A percentile compares a stretch with the other conserved stretches of the same genome.
Conservation (phyloP, 768 basidiomycete genomes). For the Pulveroboletus frians region DNA sequence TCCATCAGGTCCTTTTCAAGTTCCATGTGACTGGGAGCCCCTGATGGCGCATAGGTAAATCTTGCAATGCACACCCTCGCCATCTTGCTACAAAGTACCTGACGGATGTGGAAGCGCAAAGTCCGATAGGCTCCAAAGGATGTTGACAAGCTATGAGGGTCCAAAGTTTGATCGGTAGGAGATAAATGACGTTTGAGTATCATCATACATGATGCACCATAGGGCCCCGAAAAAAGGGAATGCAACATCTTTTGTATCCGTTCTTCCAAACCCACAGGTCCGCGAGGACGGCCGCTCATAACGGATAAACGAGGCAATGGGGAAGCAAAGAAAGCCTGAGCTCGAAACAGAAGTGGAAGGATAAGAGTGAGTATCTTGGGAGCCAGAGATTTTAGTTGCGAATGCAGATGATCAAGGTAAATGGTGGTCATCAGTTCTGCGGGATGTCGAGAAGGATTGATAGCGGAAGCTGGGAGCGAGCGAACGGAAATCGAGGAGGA, state of each 20-base stretch:
- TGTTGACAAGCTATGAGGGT: slow-evolving; percentile 31
- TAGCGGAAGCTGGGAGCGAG: slow-evolving; percentile 34
- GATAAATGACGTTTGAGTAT: slow-evolving; percentile 56
- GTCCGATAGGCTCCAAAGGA: slow-evolving; percentile 60
- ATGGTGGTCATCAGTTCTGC: slow-evolving; percentile 59
- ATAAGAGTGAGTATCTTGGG: slow-evolving; percentile 49
- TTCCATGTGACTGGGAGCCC: slow-evolving; percentile 54
- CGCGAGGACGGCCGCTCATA: slow-evolving; percentile 32
- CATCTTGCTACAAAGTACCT: slow-evolving; percentile 54
- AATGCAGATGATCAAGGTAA: slow-evolving; percentile 59
- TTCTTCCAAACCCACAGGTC: slow-evolving; percentile 41
- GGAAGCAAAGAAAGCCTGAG: slow-evolving; percentile 57
- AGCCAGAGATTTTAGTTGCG: slow-evolving; percentile 55
- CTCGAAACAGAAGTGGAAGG: slow-evolving; percentile 70
- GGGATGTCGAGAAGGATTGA: slow-evolving; percentile 39
- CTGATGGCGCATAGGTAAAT: slow-evolving; percentile 53
- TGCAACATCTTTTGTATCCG: slow-evolving; percentile 53
- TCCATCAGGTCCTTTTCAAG: slow-evolving; percentile 64
- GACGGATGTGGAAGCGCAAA: slow-evolving; percentile 58
- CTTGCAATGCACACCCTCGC: slow-evolving; percentile 63
- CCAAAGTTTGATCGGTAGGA: slow-evolving; percentile 25
- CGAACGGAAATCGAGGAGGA: slow-evolving; percentile 55
- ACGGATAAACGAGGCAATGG: slow-evolving; percentile 67
- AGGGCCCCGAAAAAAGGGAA: slow-evolving; percentile 58
- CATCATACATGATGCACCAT: slow-evolving; percentile 58